These are phyloP conservation scores for Vaccinium myrtillus DNA, from an alignment of 148 eudicot species.

Conservation along the genomic window DNA sequence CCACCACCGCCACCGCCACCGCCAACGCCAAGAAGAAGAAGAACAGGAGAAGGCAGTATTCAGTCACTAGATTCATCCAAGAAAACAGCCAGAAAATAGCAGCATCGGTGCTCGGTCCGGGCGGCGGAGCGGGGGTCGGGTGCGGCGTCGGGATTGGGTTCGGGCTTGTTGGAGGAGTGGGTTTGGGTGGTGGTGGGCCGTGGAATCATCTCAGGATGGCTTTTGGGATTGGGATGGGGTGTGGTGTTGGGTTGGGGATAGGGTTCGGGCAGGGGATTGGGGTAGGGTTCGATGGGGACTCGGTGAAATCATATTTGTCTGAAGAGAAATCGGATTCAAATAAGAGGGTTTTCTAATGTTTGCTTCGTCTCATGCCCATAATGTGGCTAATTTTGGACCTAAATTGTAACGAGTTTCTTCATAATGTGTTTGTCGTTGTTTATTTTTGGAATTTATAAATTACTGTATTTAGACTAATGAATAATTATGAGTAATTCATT, in stretches of 20 bases:
- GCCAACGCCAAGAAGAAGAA: neutral
- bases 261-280: constrained; percentile 65
- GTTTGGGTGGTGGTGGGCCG: constrained; percentile 39
- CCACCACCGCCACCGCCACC: neutral
- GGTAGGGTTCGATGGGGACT: constrained; percentile 36
- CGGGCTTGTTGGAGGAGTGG: constrained; percentile 60
- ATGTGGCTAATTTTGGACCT: neutral
- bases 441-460: neutral
- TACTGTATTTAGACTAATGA: too few species aligned
- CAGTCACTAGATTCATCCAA: constrained; percentile 31
- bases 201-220: constrained; percentile 56
- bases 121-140: constrained; percentile 61
- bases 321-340: constrained; percentile 20
- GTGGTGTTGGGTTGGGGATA: constrained; percentile 62
- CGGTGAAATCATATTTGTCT: constrained; percentile 16
- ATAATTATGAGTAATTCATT: too few species aligned
- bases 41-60: constrained; percentile 1
- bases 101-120: constrained; percentile 46
- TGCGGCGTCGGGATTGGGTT: constrained; percentile 66
- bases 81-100: constrained; percentile 25
- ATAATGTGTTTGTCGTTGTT: neutral
- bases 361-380: neutral
- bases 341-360: constrained; percentile 9
- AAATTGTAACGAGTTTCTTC: neutral
- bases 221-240: constrained; percentile 60